Conservation (phyloP, 2,329 filamentous ascomycete species). For the Neonectria magnoliae region DNA sequence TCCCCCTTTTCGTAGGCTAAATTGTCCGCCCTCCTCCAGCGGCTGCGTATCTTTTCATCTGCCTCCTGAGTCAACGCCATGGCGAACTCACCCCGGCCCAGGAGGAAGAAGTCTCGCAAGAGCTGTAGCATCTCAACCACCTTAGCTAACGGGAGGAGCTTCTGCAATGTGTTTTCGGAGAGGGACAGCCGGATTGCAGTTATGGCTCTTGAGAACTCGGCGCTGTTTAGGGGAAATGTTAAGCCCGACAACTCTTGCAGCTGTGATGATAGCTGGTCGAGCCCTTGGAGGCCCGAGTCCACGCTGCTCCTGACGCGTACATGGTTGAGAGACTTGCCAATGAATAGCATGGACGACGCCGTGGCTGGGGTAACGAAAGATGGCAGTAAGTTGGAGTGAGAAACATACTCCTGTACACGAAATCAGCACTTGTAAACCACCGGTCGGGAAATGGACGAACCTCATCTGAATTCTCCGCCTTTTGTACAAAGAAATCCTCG, state of each 20-base stretch:
- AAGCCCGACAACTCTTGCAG: conserved; percentile 75
- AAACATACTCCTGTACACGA: conserved; percentile 62
- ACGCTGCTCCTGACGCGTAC: conserved; percentile 68
- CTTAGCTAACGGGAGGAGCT: conserved; percentile 79
- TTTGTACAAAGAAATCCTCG: conserved; percentile 87
- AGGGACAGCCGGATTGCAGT: conserved; percentile 81
- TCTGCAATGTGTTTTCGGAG: conserved; percentile 84
- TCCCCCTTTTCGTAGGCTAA: conserved; percentile 67
- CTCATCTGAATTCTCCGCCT: conserved; percentile 53
- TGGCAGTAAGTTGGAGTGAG: conserved; percentile 72
- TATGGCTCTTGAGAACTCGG: conserved; percentile 76
- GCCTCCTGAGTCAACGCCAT: conserved; percentile 87
- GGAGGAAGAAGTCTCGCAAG: conserved; percentile 85
- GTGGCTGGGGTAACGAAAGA: conserved; percentile 80
- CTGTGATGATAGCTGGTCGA: conserved; percentile 73
- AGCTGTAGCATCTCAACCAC: conserved; percentile 82
- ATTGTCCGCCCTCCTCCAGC: conserved; percentile 73
- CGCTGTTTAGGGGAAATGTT: conserved; percentile 76
- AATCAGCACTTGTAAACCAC: conserved; percentile 15
- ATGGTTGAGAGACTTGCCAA: conserved; percentile 89
- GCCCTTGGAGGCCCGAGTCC: conserved; percentile 58
- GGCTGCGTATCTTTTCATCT: conserved; percentile 78
- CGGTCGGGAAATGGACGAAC: conserved; percentile 40
- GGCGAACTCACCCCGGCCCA: conserved; percentile 91
- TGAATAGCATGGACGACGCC: conserved; percentile 86